phyloP scores from a whole-genome alignment of 495 filamentous ascomycete genomes.

The Penicillium crystallinum region DNA sequence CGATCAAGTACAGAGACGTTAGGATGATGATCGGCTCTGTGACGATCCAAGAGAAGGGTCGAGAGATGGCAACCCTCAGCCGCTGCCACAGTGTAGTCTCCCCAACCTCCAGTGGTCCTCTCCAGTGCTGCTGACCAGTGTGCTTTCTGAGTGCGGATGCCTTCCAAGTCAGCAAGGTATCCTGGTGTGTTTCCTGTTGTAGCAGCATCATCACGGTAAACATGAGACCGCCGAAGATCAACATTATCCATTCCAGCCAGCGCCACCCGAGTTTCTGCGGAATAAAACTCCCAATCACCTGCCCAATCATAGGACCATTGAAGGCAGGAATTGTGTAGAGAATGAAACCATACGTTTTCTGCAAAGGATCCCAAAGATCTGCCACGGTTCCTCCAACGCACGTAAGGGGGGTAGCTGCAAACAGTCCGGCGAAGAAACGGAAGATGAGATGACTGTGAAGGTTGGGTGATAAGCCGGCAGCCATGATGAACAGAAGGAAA shows the following conservation, averaged over 20 bases:
- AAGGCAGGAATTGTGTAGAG: conserved; percentile 38
- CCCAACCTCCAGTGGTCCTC: conserved; percentile 35
- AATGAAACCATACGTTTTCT: conserved; percentile 39
- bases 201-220: conserved; percentile 33
- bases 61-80: conserved; percentile 25
- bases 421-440: conserved; percentile 43
- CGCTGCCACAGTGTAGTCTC: conserved; percentile 20
- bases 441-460: conserved; percentile 39
- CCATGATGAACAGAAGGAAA: conserved; percentile 44
- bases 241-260: conserved; percentile 44
- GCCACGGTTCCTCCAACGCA: conserved; percentile 42
- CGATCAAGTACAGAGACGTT: conserved; percentile 49
- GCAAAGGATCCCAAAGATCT: conserved; percentile 41
- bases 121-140: conserved; percentile 37
- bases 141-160: conserved; percentile 36
- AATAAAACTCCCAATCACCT: conserved; percentile 32
- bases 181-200: conserved; percentile 44
- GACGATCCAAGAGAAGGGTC: conserved; percentile 32
- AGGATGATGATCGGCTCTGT: conserved; percentile 42
- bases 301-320: conserved; percentile 35
- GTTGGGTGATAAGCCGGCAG: conserved; percentile 37
- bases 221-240: conserved; percentile 37
- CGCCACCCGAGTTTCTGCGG: conserved; percentile 30
- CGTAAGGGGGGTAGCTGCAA: conserved; percentile 40
- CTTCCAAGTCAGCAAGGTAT: conserved; percentile 43